Percentiles rank a stretch among this genome's conserved stretches.
Conservation (phyloP, 495 filamentous ascomycete species). For the Aspergillus funiculosus region DNA sequence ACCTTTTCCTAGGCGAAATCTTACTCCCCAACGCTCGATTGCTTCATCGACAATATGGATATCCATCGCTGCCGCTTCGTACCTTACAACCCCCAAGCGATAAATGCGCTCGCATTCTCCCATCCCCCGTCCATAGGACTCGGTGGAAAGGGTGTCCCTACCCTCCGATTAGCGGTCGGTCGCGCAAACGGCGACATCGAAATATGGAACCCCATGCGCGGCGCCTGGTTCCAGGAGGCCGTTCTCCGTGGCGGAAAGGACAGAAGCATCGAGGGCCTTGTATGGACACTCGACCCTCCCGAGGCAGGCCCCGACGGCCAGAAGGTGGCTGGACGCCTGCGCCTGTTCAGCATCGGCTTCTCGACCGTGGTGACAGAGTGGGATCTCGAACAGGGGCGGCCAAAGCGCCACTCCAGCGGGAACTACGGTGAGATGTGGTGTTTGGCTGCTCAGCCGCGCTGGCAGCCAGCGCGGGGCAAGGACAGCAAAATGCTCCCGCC, state of each 20-base stretch:
- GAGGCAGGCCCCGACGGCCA: slow-evolving; percentile 57
- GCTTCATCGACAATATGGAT: slow-evolving; percentile 69
- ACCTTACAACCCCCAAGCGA: slow-evolving; percentile 85
- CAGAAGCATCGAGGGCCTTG: slow-evolving; percentile 80
- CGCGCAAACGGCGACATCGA: slow-evolving; percentile 95
- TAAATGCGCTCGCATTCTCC: slow-evolving; percentile 92
- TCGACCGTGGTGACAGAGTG: slow-evolving; percentile 90
- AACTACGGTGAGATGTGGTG: slow-evolving; percentile 98
- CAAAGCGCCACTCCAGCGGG: slow-evolving; percentile 75
- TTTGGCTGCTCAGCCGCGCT: slow-evolving; percentile 76
- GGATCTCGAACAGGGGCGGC: slow-evolving; percentile 73
- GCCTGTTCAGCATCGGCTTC: slow-evolving; percentile 95
- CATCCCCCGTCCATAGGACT: slow-evolving; percentile 58
- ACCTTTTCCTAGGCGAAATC: slow-evolving; percentile 2
- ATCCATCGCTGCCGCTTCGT: slow-evolving; percentile 97
- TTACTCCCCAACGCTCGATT: neutral
- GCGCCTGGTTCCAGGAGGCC: slow-evolving; percentile 85
- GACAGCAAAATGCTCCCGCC: slow-evolving; percentile 29
- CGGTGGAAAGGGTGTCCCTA: slow-evolving; percentile 47
- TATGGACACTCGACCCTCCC: slow-evolving; percentile 84
- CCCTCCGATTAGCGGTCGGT: slow-evolving; percentile 77
- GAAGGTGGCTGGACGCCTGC: slow-evolving; percentile 63
- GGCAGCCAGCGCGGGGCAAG: slow-evolving; percentile 34
- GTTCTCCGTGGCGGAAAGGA: slow-evolving; percentile 79
- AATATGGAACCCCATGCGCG: slow-evolving; percentile 90